phyloP scores from a whole-genome alignment of 306 rosid genomes.

The Rosa persica region DNA sequence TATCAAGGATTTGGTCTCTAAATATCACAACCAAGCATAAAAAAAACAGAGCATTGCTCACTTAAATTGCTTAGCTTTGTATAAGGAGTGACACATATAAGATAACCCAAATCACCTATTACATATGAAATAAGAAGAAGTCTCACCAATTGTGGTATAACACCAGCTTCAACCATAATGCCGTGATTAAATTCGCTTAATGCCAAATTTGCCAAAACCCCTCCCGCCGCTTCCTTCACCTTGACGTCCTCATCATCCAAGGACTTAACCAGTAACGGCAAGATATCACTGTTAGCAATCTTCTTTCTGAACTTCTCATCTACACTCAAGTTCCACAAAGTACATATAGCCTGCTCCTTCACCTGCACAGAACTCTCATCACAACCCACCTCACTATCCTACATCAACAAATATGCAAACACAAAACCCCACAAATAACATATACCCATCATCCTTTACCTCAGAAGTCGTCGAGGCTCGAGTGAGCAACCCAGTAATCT shows the following conservation, averaged over 20 bases:
- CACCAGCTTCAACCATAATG: constrained; percentile 80
- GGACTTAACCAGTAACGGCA: constrained; percentile 59
- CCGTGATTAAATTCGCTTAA: constrained; percentile 54
- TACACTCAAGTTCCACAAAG: constrained; percentile 78
- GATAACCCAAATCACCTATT: background rate
- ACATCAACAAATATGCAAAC: constrained; percentile 24
- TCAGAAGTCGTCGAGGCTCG: constrained; percentile 57
- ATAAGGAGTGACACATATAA: background rate
- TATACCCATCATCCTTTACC: constrained; percentile 43
- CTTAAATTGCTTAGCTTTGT: constrained; percentile 8
- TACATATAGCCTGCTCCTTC: constrained; percentile 73
- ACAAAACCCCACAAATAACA: constrained; percentile 13
- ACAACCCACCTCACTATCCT: constrained; percentile 35
- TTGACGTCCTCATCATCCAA: constrained; percentile 69
- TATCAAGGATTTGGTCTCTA: constrained; percentile 23
- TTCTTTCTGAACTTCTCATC: constrained; percentile 69
- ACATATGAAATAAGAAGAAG: constrained; percentile 23
- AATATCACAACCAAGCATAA: constrained; percentile 11
- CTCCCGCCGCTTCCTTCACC: constrained; percentile 86
- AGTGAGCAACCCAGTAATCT: constrained; percentile 64
- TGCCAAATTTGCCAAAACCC: constrained; percentile 81
- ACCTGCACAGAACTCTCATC: constrained; percentile 50
- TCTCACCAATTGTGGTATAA: constrained; percentile 79
- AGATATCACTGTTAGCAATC: constrained; percentile 50
- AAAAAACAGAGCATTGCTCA: constrained; percentile 11